These are phyloP conservation scores for Kodamaea fungicola DNA, from an alignment of 1,139 yeast species.

Conservation along the genomic window DNA sequence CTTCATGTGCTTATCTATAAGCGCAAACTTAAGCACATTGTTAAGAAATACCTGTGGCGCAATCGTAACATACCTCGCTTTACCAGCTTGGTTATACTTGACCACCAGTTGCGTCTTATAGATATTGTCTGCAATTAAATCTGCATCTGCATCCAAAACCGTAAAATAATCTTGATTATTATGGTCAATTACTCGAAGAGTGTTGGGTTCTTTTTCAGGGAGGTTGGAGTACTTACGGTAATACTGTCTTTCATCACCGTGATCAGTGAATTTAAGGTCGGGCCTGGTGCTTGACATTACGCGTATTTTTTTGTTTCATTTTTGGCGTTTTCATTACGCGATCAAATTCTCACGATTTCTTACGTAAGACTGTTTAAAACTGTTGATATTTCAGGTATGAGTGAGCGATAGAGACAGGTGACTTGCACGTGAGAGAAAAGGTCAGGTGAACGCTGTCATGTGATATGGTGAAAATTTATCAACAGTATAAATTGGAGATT, in stretches of 20 bases:
- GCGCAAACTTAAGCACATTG: constrained; percentile 60
- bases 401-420: too few relatives aligned
- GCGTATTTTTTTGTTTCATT: neutral
- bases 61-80: constrained; percentile 67
- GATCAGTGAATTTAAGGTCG: constrained; percentile 68
- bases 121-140: constrained; percentile 73
- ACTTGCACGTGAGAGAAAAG: too few relatives aligned
- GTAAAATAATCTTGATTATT: constrained; percentile 72
- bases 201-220: constrained; percentile 42
- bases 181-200: constrained; percentile 67
- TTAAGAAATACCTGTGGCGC: constrained; percentile 68
- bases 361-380: too few relatives aligned
- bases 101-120: constrained; percentile 81
- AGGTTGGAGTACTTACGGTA: constrained; percentile 55
- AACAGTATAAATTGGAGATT: too few relatives aligned
- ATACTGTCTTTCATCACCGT: constrained; percentile 61
- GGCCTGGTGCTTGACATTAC: constrained; percentile 62
- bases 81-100: constrained; percentile 47
- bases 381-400: too few relatives aligned
- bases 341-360: too few relatives aligned
- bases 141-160: constrained; percentile 76
- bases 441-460: too few relatives aligned
- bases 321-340: neutral
- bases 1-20: constrained; percentile 67
- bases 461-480: too few relatives aligned